A percentile compares a stretch with the other conserved stretches of the same genome.
phyloP scores from a whole-genome alignment of 2,329 filamentous ascomycete genomes.

The Fusarium circinatum region DNA sequence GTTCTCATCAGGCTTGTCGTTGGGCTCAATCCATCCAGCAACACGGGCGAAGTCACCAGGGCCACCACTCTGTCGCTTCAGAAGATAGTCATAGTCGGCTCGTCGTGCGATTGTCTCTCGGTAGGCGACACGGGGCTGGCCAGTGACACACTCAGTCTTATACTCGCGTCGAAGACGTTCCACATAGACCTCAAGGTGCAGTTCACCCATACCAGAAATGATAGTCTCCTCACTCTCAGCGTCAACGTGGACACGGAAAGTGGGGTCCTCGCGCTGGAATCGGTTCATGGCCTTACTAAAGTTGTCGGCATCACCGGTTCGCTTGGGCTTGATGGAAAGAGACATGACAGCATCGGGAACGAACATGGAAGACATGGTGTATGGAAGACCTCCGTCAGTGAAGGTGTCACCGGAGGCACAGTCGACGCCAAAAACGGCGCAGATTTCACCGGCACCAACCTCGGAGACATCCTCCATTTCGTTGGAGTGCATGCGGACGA shows the following conservation, averaged over 20 bases:
- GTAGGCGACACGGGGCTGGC: slow-evolving; percentile 96
- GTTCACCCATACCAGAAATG: slow-evolving; percentile 97
- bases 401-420: slow-evolving; percentile 98
- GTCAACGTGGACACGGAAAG: slow-evolving; percentile 94
- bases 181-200: slow-evolving; percentile 97
- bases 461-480: slow-evolving; percentile 98
- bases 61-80: slow-evolving; percentile 96
- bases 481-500: slow-evolving; percentile 99
- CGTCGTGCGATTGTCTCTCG: slow-evolving; percentile 87
- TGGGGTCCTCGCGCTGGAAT: slow-evolving; percentile 98
- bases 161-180: slow-evolving; percentile 98
- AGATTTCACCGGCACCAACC: slow-evolving; percentile 96
- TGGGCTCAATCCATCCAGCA: slow-evolving; percentile 90
- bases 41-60: slow-evolving; percentile 96
- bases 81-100: slow-evolving; percentile 88
- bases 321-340: slow-evolving; percentile 95
- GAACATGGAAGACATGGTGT: slow-evolving; percentile 98
- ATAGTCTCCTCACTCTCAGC: slow-evolving; percentile 94
- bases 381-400: slow-evolving; percentile 90
- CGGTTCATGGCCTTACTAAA: slow-evolving; percentile 99
- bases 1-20: slow-evolving; percentile 77
- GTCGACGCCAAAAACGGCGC: slow-evolving; percentile 97
- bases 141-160: slow-evolving; percentile 94
- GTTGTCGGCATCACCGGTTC: slow-evolving; percentile 88
- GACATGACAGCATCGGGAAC: slow-evolving; percentile 98